Base-by-base conservation (phyloP, 139 green algal species). In the Eudorina sp. region DNA sequence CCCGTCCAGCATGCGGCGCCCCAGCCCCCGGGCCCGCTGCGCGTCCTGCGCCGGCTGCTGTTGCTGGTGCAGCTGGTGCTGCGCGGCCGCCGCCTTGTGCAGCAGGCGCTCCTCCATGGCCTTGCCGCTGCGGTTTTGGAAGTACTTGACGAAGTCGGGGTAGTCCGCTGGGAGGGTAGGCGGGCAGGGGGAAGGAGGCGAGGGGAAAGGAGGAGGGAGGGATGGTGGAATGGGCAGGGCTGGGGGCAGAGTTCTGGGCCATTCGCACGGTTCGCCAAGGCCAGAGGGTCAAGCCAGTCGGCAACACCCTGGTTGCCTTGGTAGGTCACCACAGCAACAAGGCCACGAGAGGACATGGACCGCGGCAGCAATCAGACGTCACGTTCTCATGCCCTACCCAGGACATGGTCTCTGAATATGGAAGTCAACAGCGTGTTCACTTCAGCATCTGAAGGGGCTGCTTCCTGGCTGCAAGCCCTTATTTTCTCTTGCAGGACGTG, bases 111-210 rank as follows among this genome's bases (percentile, higher is more conserved):
- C 70, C 18, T 75, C 66, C 66, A 75, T 75, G 66, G 40, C 46
- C 21, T 36, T 85, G 40, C 55, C 58, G 13, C 29, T 40, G 25
- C 18, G 6, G 29, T 36, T 58, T 34, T 70, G 21, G 7, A 85
- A 74, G 78, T 85, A 85, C 40, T 85, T 85, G 3, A 45, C 16
- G 38, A 60, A 74, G 31, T 74, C 78, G 3, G 78, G 58, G 55
- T 70, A 4, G 38, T 38, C 53, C 25, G 34, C 77, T 84, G 41
- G 40, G 41, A 23, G 77, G 45, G 4, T n/a, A 34, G 9, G 46
- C 2, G 74, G 48, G 45, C 46, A 82, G 45, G 46, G 74, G 31
- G 66, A 14, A 14, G 31, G 19, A 55, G 38, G 70, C 29, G 40
- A 19, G 18, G 70, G 41, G 43, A 1, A 36, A 79, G 13, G 70